Percentiles rank a stretch among this genome's conserved stretches.
Conservation (phyloP, 306 rosid genomes). For the Corylus avellana region DNA sequence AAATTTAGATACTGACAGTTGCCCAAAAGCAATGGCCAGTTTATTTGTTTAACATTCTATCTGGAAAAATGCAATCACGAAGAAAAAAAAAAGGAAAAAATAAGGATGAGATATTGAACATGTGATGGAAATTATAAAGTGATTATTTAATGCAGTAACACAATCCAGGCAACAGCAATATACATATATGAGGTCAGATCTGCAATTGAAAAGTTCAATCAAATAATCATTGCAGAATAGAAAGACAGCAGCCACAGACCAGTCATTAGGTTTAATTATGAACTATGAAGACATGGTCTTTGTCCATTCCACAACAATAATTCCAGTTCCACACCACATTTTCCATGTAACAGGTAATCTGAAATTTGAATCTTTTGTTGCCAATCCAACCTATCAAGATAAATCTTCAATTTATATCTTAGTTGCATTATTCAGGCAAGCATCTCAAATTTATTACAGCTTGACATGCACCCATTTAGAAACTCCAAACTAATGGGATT, state of each 20-base stretch:
- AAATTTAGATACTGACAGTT: slow-evolving; percentile 43
- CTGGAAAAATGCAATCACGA: slow-evolving; percentile 43
- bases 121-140: slow-evolving; percentile 21
- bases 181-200: background rate
- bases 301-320: background rate
- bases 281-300: background rate
- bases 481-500: background rate
- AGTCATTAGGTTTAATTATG: background rate
- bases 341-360: background rate
- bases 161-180: slow-evolving; percentile 11
- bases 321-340: background rate
- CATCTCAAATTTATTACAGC: background rate
- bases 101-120: slow-evolving; percentile 51
- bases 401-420: slow-evolving; percentile 5
- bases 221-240: background rate
- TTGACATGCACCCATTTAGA: background rate
- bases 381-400: background rate
- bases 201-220: background rate
- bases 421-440: background rate
- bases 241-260: slow-evolving; percentile 4
- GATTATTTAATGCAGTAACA: slow-evolving; percentile 1
- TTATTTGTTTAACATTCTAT: slow-evolving; percentile 53
- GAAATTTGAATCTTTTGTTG: background rate
- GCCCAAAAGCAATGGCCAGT: slow-evolving; percentile 47
- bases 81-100: slow-evolving; percentile 37